These are phyloP conservation scores for Anaeromyces robustus DNA, from an alignment of 192 early-diverging fungal genomes.

Conservation along the genomic window DNA sequence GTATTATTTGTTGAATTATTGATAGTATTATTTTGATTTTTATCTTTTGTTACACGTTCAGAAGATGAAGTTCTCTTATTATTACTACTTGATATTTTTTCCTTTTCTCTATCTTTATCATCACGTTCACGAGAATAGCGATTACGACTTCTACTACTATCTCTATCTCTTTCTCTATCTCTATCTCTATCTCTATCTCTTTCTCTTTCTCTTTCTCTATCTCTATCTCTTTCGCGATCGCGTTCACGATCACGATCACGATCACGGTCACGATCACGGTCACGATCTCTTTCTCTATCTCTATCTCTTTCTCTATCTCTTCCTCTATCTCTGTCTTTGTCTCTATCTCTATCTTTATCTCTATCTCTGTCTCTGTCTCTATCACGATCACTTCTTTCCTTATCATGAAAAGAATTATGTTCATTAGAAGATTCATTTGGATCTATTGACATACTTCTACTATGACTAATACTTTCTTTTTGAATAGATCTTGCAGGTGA, in stretches of 20 bases:
- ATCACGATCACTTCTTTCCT: not conserved
- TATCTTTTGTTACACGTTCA: not conserved
- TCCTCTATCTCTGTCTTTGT: not conserved
- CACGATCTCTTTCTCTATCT: not conserved
- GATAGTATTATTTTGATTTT: not conserved
- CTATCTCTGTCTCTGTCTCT: not conserved
- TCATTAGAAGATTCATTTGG: not conserved
- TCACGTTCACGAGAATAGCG: not conserved
- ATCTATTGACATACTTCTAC: not conserved
- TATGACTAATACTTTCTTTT: not conserved
- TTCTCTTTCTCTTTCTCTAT: not conserved
- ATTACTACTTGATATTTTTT: not conserved
- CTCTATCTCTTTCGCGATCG: not conserved
- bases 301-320: not conserved
- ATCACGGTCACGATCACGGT: not conserved
- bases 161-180: not conserved
- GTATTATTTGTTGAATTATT: not conserved
- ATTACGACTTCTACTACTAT: not conserved
- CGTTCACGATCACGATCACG: not conserved
- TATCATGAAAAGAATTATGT: not conserved
- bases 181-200: not conserved
- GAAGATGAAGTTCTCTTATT: not conserved
- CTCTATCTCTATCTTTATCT: not conserved
- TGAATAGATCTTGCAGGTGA: not conserved
- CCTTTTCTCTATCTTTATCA: not conserved